phyloP scores from a whole-genome alignment of 805 yeast species.

The Ogataea henricii region DNA sequence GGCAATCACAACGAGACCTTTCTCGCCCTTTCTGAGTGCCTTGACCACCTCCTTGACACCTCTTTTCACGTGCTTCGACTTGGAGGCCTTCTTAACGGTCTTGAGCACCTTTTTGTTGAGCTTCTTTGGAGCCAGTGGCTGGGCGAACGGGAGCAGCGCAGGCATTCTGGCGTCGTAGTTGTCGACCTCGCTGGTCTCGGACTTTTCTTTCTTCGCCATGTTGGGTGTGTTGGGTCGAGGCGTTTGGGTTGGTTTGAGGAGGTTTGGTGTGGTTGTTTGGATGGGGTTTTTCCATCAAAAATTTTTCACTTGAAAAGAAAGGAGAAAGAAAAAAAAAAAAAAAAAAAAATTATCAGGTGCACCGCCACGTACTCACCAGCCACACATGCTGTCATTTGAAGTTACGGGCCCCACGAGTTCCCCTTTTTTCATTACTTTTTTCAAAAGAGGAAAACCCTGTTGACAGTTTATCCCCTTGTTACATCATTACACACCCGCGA shows the following conservation, averaged over 20 bases:
- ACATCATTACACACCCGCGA: too few species aligned
- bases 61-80: constrained; percentile 96
- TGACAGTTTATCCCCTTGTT: too few species aligned
- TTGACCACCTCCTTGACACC: constrained; percentile 99
- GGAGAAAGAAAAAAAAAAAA: constrained; percentile 9
- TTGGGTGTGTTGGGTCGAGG: not conserved
- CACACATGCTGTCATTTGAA: not conserved
- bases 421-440: too few species aligned
- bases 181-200: constrained; percentile 49
- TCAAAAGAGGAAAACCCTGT: not conserved
- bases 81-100: constrained; percentile 96
- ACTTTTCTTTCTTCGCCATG: constrained; percentile 49
- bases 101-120: constrained; percentile 92
- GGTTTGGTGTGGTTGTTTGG: not conserved
- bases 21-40: constrained; percentile 96
- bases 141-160: constrained; percentile 88
- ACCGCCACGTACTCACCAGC: constrained; percentile 8
- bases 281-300: not conserved
- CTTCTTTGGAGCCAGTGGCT: constrained; percentile 94
- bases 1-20: constrained; percentile 94
- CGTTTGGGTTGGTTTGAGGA: not conserved
- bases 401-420: not conserved
- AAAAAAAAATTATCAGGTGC: constrained; percentile 5
- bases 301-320: constrained; percentile 9
- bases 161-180: constrained; percentile 92